Conservation (phyloP, 108 stramenopile species). For the Cyclotella cryptica region DNA sequence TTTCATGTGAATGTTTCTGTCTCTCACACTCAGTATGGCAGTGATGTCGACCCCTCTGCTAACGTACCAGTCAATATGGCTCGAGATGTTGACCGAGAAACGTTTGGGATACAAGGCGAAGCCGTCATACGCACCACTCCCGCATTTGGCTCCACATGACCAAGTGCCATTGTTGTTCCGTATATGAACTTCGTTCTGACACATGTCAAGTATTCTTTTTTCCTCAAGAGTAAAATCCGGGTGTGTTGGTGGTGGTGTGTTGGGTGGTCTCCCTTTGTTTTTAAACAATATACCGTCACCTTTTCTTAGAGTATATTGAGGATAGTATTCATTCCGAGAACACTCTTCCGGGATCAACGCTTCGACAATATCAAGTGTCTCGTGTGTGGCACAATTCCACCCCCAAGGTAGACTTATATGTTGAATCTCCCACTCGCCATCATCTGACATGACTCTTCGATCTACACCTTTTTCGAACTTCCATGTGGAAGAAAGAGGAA, state of each 20-base stretch:
- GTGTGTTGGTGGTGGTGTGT: not conserved
- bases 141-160: constrained; percentile 47
- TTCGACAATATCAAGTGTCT: constrained; percentile 6
- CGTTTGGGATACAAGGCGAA: constrained; percentile 46
- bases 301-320: not conserved
- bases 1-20: constrained; percentile 28
- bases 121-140: constrained; percentile 13
- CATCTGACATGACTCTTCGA: constrained; percentile 9
- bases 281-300: constrained; percentile 5
- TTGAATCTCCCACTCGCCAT: constrained; percentile 40
- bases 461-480: constrained; percentile 7
- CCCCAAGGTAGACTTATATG: constrained; percentile 31
- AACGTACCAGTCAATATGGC: constrained; percentile 41
- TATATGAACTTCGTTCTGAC: constrained; percentile 31
- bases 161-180: constrained; percentile 12
- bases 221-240: constrained; percentile 1
- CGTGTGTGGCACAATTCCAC: constrained; percentile 11
- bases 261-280: not conserved
- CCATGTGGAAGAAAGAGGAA: constrained; percentile 7
- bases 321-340: constrained; percentile 13
- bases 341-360: constrained; percentile 24
- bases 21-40: constrained; percentile 32
- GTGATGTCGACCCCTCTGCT: constrained; percentile 33
- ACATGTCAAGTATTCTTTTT: not conserved
- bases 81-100: constrained; percentile 55